phyloP scores from a whole-genome alignment of 2,329 filamentous ascomycete species.

The Teratosphaeria destructans region DNA sequence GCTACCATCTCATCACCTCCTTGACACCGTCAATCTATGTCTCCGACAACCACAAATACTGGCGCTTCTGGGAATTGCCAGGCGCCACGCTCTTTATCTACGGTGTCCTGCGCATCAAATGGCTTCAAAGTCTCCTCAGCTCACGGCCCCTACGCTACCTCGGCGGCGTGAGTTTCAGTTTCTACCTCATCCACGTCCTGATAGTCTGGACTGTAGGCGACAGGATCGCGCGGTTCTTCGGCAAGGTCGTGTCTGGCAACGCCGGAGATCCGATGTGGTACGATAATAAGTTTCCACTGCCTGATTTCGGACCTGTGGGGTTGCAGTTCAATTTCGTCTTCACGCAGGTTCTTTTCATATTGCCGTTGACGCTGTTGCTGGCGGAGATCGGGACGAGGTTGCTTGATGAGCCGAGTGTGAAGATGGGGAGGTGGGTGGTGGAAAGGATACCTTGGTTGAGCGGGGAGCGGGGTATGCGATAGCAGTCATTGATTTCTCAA shows the following conservation, averaged over 20 bases:
- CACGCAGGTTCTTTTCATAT: constrained; percentile 42
- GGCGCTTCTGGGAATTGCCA: constrained; percentile 48
- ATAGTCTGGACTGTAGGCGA: constrained; percentile 43
- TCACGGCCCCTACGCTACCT: constrained; percentile 44
- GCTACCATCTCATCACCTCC: constrained; percentile 46
- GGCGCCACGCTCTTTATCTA: constrained; percentile 45
- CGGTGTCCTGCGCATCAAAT: constrained; percentile 37
- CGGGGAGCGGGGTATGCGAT: neutral
- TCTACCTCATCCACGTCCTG: constrained; percentile 53
- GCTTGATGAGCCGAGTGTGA: constrained; percentile 47
- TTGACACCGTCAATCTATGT: constrained; percentile 27
- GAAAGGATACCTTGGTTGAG: constrained; percentile 1
- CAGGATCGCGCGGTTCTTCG: constrained; percentile 41
- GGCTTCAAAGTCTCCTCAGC: constrained; percentile 43
- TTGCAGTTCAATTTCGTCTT: constrained; percentile 45
- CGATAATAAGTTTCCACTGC: constrained; percentile 45
- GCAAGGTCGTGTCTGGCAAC: constrained; percentile 28
- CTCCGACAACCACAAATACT: constrained; percentile 11
- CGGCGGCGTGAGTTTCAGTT: constrained; percentile 49
- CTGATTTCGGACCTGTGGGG: constrained; percentile 42
- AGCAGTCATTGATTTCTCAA: neutral
- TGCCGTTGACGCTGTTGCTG: constrained; percentile 44
- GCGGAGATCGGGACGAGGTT: constrained; percentile 48
- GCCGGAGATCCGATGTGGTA: constrained; percentile 34
- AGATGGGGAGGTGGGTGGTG: constrained; percentile 48